Percentiles rank a stretch among this genome's conserved stretches.
These are phyloP conservation scores for Entophlyctis helioformis DNA, from an alignment of 192 early-diverging fungal genomes.

Conservation along the genomic window DNA sequence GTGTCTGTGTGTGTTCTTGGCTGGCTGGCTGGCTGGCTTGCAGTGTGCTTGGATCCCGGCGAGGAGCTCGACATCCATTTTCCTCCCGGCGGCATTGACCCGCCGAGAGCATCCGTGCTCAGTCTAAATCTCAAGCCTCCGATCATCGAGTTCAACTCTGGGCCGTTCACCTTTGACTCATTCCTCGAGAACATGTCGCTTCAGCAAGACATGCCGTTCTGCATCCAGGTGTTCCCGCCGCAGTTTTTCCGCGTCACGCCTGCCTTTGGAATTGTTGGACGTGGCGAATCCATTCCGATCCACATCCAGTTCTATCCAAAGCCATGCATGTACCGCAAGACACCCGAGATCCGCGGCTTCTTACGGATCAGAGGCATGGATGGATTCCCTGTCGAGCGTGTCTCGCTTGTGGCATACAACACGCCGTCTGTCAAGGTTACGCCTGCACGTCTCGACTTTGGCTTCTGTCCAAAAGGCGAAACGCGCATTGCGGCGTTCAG, in stretches of 20 bases:
- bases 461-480: slow-evolving; percentile 27
- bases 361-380: slow-evolving; percentile 17
- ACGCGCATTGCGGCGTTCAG: slow-evolving; percentile 13
- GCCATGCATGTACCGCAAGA: slow-evolving; percentile 15
- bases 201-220: slow-evolving; percentile 15
- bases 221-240: slow-evolving; percentile 21
- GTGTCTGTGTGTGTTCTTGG: not conserved
- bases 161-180: slow-evolving; percentile 20
- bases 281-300: slow-evolving; percentile 18
- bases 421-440: slow-evolving; percentile 25
- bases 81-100: slow-evolving; percentile 9
- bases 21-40: not conserved
- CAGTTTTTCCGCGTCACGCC: slow-evolving; percentile 27
- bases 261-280: slow-evolving; percentile 21
- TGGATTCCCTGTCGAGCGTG: slow-evolving; percentile 38
- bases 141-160: slow-evolving; percentile 22
- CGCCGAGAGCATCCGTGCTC: too few species aligned
- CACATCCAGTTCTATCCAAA: slow-evolving; percentile 18
- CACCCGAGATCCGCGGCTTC: slow-evolving; percentile 26
- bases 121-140: slow-evolving; percentile 32
- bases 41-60: not conserved
- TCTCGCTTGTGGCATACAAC: slow-evolving; percentile 30
- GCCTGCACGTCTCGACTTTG: slow-evolving; percentile 28
- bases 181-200: slow-evolving; percentile 33
- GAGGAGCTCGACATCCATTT: not conserved